Evolutionary conservation across 2,329 filamentous ascomycete species (phyloP).

Genomic region (Pseudopyricularia javanii): DNA sequence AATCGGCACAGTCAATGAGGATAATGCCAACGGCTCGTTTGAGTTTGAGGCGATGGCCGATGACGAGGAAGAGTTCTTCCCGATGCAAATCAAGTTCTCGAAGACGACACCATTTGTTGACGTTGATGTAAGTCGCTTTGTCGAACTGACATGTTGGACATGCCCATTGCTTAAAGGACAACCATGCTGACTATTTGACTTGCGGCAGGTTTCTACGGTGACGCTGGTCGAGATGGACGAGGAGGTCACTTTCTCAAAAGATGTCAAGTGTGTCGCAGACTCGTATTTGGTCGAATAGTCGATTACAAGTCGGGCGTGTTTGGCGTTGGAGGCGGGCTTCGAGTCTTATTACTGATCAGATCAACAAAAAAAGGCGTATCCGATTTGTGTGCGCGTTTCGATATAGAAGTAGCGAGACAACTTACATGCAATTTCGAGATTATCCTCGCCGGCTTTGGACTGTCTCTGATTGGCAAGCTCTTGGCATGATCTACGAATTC

Average conservation of each 20-base stretch:
- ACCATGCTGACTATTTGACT: neutral
- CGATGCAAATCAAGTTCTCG: conserved; percentile 82
- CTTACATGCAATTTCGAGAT: neutral
- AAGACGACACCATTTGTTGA: conserved; percentile 82
- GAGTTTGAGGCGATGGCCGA: conserved; percentile 87
- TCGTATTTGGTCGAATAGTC: conserved; percentile 62
- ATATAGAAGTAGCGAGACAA: neutral
- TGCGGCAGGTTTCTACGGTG: conserved; percentile 49
- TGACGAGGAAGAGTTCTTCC: conserved; percentile 94
- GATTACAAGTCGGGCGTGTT: neutral
- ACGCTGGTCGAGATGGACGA: conserved; percentile 63
- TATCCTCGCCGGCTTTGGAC: no score
- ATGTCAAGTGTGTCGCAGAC: conserved; percentile 65
- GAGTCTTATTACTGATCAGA: neutral
- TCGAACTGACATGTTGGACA: neutral
- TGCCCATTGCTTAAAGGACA: conserved; percentile 11
- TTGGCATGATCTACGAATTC: no score
- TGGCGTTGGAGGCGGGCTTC: neutral
- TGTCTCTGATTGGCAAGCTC: no score
- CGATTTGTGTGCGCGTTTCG: neutral
- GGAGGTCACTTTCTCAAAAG: conserved; percentile 72
- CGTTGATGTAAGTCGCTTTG: conserved; percentile 63
- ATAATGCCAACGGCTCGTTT: conserved; percentile 75
- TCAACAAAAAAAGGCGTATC: neutral
- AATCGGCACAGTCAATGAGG: conserved; percentile 73